Evolutionary conservation across 2,329 filamentous ascomycete genomes (phyloP).

Genomic region (Ophiocordyceps camponoti-saundersi): DNA sequence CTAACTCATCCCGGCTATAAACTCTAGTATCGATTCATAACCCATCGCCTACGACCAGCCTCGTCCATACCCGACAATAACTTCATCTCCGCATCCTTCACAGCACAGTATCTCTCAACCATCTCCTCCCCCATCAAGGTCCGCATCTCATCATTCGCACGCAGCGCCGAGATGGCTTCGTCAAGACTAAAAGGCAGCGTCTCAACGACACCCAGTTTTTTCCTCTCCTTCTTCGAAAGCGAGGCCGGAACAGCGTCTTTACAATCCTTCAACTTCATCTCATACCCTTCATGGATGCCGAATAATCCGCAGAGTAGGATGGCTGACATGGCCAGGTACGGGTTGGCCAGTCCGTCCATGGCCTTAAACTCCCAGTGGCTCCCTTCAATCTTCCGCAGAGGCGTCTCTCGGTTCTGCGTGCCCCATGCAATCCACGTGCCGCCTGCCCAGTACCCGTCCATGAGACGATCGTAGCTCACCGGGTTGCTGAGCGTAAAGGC

Average conservation of each 20-base stretch:
- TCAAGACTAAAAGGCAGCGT: background rate
- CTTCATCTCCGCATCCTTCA: constrained; percentile 42
- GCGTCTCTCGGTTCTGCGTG: constrained; percentile 62
- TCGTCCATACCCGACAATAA: constrained; percentile 24
- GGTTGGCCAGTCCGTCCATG: constrained; percentile 65
- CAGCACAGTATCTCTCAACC: constrained; percentile 35
- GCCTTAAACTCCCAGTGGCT: constrained; percentile 67
- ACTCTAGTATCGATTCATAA: constrained; percentile 45
- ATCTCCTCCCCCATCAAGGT: constrained; percentile 29
- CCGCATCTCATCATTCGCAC: constrained; percentile 26
- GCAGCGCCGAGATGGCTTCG: constrained; percentile 13
- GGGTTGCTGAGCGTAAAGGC: constrained; percentile 53
- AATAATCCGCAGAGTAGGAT: constrained; percentile 14
- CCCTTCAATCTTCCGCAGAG: constrained; percentile 47
- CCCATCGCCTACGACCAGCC: constrained; percentile 34
- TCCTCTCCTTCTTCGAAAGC: constrained; percentile 28
- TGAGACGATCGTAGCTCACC: constrained; percentile 50
- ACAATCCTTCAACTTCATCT: constrained; percentile 35
- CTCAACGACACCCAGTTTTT: constrained; percentile 15
- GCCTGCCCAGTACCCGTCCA: constrained; percentile 60
- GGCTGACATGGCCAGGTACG: constrained; percentile 41
- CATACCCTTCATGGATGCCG: constrained; percentile 8
- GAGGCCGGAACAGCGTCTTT: constrained; percentile 29
- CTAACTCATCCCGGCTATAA: no score
- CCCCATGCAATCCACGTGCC: constrained; percentile 69